Conservation (phyloP, 1,284 basidiomycete genomes). For the Meira nashicola region DNA sequence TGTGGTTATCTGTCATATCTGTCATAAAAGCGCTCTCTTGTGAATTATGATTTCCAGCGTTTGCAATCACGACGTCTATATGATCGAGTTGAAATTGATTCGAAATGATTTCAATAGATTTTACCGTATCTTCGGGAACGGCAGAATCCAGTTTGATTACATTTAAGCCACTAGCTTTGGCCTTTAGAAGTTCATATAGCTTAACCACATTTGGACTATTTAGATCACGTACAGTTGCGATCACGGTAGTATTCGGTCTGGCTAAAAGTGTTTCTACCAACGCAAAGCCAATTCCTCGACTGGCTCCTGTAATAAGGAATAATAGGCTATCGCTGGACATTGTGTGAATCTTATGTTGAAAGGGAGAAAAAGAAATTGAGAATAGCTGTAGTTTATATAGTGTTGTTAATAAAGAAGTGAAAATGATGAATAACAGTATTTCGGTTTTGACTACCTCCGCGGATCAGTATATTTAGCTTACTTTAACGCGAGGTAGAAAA, state of each 20-base stretch:
- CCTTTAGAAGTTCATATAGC: neutral
- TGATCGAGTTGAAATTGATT: neutral
- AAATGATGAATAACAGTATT: no score
- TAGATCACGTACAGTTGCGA: constrained; percentile 5
- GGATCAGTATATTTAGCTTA: no score
- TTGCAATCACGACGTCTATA: constrained; percentile 1
- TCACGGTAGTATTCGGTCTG: neutral
- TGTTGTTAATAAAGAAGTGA: no score
- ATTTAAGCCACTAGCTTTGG: neutral
- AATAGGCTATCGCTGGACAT: no score
- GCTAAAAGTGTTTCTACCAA: neutral
- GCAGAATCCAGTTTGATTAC: neutral
- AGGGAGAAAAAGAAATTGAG: no score
- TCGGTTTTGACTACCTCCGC: no score
- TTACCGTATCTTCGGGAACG: neutral
- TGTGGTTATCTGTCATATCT: neutral
- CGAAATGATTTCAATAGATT: neutral
- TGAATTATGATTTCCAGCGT: neutral
- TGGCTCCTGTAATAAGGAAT: constrained; percentile 11
- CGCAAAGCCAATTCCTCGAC: constrained; percentile 6
- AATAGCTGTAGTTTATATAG: no score
- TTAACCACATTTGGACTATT: neutral
- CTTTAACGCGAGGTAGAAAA: no score
- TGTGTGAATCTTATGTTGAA: no score
- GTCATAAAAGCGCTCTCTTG: no score